phyloP scores from a whole-genome alignment of 208 protist species.

The Trypanosoma congolense region DNA sequence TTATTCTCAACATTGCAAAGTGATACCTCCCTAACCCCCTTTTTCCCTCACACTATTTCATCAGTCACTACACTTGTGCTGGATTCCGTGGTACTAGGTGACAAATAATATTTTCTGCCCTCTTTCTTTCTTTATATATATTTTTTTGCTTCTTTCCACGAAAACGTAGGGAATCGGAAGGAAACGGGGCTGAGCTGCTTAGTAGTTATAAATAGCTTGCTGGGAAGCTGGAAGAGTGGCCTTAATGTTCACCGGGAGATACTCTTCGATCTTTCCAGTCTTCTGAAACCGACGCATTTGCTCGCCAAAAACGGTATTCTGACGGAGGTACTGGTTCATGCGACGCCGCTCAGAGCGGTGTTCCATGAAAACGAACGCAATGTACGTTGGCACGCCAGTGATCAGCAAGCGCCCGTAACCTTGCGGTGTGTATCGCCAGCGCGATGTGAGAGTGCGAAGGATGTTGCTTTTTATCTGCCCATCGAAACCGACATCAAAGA shows the following conservation, averaged over 20 bases:
- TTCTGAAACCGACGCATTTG: slow-evolving; percentile 77
- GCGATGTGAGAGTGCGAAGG: slow-evolving; percentile 45
- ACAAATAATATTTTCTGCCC: neutral
- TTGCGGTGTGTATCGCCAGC: slow-evolving; percentile 81
- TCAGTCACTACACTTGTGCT: too few species aligned
- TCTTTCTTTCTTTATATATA: neutral
- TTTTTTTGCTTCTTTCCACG: neutral
- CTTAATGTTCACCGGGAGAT: slow-evolving; percentile 78
- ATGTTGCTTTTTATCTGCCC: slow-evolving; percentile 57
- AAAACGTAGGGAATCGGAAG: too few species aligned
- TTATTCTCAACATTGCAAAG: too few species aligned
- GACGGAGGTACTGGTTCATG: slow-evolving; percentile 59
- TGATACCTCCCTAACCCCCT: too few species aligned
- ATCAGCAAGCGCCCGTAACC: slow-evolving; percentile 76
- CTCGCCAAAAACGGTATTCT: slow-evolving; percentile 89
- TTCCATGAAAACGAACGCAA: slow-evolving; percentile 58
- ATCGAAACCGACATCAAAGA: slow-evolving; percentile 82
- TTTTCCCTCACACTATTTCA: too few species aligned
- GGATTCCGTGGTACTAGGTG: too few species aligned
- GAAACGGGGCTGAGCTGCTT: too few species aligned
- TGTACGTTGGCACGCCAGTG: slow-evolving; percentile 72
- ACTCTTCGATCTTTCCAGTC: slow-evolving; percentile 83
- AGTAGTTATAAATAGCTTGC: slow-evolving; percentile 57
- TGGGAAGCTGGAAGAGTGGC: slow-evolving; percentile 58
- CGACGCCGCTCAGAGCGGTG: slow-evolving; percentile 73